These are phyloP conservation scores for Neurospora discreta DNA, from an alignment of 495 filamentous ascomycete genomes.

Conservation along the genomic window DNA sequence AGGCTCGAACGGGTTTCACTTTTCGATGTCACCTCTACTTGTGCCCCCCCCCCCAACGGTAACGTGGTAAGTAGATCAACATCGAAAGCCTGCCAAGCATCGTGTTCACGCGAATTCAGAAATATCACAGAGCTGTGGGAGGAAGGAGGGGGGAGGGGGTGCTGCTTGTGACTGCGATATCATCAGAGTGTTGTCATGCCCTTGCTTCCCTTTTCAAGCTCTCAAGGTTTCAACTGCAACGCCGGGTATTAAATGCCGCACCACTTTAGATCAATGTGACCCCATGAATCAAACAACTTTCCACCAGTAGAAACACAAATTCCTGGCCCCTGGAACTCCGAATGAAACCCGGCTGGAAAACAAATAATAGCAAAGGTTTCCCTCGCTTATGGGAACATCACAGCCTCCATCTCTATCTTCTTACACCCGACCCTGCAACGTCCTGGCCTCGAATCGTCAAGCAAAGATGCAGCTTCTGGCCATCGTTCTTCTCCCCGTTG, in stretches of 20 bases:
- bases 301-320: background rate
- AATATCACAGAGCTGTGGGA: background rate
- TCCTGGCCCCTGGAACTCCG: background rate
- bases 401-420: background rate
- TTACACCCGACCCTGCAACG: background rate
- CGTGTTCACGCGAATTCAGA: background rate
- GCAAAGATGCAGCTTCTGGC: background rate
- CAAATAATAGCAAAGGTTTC: background rate
- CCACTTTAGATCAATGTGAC: background rate
- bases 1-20: background rate
- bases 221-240: background rate
- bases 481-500: slow-evolving; percentile 1
- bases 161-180: background rate
- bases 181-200: background rate
- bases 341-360: background rate
- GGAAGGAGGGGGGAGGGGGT: too few relatives aligned
- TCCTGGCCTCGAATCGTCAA: background rate
- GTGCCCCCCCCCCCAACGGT: too few relatives aligned
- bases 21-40: background rate
- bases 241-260: background rate
- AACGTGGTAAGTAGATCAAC: too few relatives aligned
- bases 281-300: background rate
- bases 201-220: background rate
- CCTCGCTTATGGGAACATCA: background rate
- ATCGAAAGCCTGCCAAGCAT: too few relatives aligned